Evolutionary conservation across 768 basidiomycete genomes (phyloP).

Genomic region (Cyclocybe aegerita): DNA sequence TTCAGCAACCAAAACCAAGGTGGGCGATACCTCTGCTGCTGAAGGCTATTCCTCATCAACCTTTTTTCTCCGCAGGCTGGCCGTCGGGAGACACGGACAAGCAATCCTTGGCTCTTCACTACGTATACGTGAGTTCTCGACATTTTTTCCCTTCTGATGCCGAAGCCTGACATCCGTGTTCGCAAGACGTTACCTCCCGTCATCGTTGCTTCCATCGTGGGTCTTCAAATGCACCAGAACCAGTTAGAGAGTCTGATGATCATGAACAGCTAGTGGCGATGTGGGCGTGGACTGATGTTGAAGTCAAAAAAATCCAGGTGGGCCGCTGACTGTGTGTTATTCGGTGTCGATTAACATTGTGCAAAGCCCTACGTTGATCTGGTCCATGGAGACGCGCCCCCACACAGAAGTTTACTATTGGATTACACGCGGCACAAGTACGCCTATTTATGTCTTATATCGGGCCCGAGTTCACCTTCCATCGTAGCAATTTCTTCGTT

Average conservation of each 20-base stretch:
- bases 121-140: constrained; percentile 45
- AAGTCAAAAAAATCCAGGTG: constrained; percentile 58
- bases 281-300: constrained; percentile 59
- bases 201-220: constrained; percentile 43
- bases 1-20: constrained; percentile 47
- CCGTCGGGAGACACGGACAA: constrained; percentile 31
- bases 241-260: too few relatives aligned
- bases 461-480: background rate
- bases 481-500: constrained; percentile 43
- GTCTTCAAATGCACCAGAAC: constrained; percentile 8
- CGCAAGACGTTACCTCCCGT: constrained; percentile 53
- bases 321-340: background rate
- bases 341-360: background rate
- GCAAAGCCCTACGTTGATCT: constrained; percentile 56
- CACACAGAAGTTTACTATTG: constrained; percentile 49
- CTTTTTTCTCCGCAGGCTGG: constrained; percentile 37
- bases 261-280: constrained; percentile 38
- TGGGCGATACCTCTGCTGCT: constrained; percentile 10
- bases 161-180: background rate
- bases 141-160: background rate
- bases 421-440: constrained; percentile 58
- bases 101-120: constrained; percentile 42
- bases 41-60: background rate
- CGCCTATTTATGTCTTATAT: constrained; percentile 5
- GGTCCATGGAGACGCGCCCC: constrained; percentile 52